A percentile compares a stretch with the other conserved stretches of the same genome.
Evolutionary conservation across 176 grass and related monocot genomes (phyloP).

Genomic region (Zoysia japonica): DNA sequence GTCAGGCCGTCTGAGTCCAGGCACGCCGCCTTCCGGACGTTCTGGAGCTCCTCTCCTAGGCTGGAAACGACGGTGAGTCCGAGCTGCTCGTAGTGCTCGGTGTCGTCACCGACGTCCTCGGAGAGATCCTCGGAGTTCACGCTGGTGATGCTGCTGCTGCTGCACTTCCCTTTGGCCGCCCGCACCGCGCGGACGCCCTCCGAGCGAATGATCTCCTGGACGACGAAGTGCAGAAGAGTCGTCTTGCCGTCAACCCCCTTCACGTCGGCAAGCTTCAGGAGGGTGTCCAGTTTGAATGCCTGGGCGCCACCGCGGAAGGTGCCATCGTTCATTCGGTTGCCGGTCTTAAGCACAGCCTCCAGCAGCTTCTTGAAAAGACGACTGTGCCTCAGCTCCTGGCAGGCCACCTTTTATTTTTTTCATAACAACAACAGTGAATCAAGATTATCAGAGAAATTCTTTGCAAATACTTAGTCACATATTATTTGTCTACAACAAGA

Average conservation of each 20-base stretch:
- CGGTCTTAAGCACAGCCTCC: slow-evolving; percentile 87
- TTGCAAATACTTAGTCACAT: not conserved
- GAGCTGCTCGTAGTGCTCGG: slow-evolving; percentile 62
- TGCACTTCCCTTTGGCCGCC: slow-evolving; percentile 36
- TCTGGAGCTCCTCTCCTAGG: slow-evolving; percentile 64
- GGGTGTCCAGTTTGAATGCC: slow-evolving; percentile 92
- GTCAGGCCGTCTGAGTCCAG: slow-evolving; percentile 72
- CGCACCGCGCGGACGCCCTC: slow-evolving; percentile 68
- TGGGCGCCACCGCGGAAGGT: slow-evolving; percentile 84
- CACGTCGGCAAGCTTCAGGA: slow-evolving; percentile 78
- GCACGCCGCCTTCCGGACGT: slow-evolving; percentile 67
- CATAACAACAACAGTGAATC: not conserved
- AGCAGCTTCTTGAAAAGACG: slow-evolving; percentile 83
- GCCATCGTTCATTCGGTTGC: slow-evolving; percentile 88
- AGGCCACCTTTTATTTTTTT: slow-evolving; percentile 51
- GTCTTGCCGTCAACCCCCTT: slow-evolving; percentile 87
- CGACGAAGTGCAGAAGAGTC: slow-evolving; percentile 79
- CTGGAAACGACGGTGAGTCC: slow-evolving; percentile 64
- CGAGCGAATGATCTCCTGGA: slow-evolving; percentile 71
- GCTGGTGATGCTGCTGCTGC: slow-evolving; percentile 50
- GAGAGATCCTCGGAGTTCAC: slow-evolving; percentile 43
- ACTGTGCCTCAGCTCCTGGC: slow-evolving; percentile 59
- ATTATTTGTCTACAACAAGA: not conserved
- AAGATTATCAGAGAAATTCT: not conserved
- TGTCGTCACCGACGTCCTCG: slow-evolving; percentile 39